Base-by-base conservation (phyloP, 129 eudicot genomes). In the Artemisia annua region DNA sequence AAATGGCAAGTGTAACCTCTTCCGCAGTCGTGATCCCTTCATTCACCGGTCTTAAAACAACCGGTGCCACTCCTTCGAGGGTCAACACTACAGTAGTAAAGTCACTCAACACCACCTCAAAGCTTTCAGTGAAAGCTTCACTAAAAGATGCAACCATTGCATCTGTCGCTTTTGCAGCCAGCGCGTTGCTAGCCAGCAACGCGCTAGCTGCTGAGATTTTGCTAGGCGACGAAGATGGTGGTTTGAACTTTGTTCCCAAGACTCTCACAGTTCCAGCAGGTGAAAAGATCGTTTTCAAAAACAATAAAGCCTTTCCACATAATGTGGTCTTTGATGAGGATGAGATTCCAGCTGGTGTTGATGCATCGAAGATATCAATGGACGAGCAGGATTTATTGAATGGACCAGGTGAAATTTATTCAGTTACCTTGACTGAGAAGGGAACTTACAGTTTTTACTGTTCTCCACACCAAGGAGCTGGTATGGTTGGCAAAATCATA, bases 301-400 rank as follows among this genome's bases (percentile, higher is more conserved):
- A 91, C 95, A 84, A 84, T 63, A 87, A 87, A 10, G 97, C 90
- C 50, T 91, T 85, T 86, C 97, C 97, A 0, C 97, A 91, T 81
- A 91, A 91, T 73, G 85, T 91, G 16, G 81, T 88, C 50, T 88
- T 91, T 66, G 97, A 91, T 57, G 95, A 91, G 76, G 97, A 91
- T 46, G 97, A 78, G 80, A 18, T 88, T 17, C 97, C 97, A 0
- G 62, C 91, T 1, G 97, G 97, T 1, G 97, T 91, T 1, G 85
- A 91, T 63, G 92, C 67, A 1, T 7, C 75, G 0, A 76, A 80
- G 81, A 91, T 91, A 44, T 91, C 97, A 56, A 87, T 90, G 96
- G 6, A 67, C 14, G 92, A 91, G 16, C 87, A 80, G 72, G 90
- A 88, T 10, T 72, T 67, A 10, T 80, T 91, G 14, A 91, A 91